phyloP scores from a whole-genome alignment of 2,329 filamentous ascomycete species.

The Setomelanomma holmii region DNA sequence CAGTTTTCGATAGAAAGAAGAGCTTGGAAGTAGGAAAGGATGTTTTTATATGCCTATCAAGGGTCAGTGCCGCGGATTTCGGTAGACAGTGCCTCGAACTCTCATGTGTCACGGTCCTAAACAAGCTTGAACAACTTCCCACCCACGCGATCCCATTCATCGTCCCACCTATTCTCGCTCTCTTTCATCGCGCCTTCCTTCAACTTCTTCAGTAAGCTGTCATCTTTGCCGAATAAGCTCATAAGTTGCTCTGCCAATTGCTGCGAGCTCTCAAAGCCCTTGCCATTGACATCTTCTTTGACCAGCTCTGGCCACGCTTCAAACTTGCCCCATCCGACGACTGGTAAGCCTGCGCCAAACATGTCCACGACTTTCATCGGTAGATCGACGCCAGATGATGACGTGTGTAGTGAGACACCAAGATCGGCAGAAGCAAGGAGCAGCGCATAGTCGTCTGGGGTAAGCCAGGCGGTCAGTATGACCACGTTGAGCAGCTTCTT shows the following conservation, averaged over 20 bases:
- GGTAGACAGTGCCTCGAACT: too few species aligned
- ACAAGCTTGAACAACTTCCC: slow-evolving; percentile 66
- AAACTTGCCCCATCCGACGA: slow-evolving; percentile 84
- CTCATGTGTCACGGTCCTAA: too few species aligned
- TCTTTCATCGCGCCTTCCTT: slow-evolving; percentile 75
- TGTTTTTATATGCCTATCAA: too few species aligned
- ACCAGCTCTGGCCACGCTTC: slow-evolving; percentile 93
- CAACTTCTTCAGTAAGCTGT: slow-evolving; percentile 65
- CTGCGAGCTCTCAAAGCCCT: slow-evolving; percentile 76
- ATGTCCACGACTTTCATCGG: slow-evolving; percentile 99
- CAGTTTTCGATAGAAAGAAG: too few species aligned
- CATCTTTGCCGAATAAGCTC: slow-evolving; percentile 65
- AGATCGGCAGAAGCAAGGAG: slow-evolving; percentile 86
- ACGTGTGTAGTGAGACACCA: slow-evolving; percentile 90
- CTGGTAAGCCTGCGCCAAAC: slow-evolving; percentile 93
- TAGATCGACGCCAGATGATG: slow-evolving; percentile 91
- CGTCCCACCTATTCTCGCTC: slow-evolving; percentile 81
- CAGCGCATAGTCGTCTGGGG: slow-evolving; percentile 80
- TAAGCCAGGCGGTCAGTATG: slow-evolving; percentile 85
- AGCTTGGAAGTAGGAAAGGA: too few species aligned
- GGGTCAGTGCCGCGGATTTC: too few species aligned
- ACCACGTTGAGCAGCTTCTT: slow-evolving; percentile 73
- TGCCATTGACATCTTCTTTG: slow-evolving; percentile 82
- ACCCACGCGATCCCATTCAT: slow-evolving; percentile 88
- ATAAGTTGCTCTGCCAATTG: slow-evolving; percentile 70